Evolutionary conservation across 169 alveolate genomes (phyloP).

Genomic region (Plasmodium inui): DNA sequence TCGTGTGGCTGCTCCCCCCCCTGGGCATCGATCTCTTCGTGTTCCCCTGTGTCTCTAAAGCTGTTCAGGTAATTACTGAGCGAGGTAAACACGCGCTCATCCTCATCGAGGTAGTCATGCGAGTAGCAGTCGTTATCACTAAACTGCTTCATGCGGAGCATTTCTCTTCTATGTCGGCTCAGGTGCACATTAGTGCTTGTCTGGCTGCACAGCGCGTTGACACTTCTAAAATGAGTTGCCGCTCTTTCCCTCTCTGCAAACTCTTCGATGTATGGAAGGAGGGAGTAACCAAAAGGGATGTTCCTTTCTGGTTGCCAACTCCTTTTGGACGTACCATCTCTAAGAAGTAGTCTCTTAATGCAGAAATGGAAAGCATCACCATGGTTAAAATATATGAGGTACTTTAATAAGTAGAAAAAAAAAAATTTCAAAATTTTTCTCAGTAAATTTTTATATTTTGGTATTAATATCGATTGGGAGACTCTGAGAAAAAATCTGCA

Average conservation of each 20-base stretch:
- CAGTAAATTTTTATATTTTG: slow-evolving; percentile 31
- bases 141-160: background rate
- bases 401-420: slow-evolving; percentile 66
- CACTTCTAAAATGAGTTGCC: background rate
- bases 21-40: background rate
- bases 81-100: slow-evolving; percentile 26
- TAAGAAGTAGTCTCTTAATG: slow-evolving; percentile 27
- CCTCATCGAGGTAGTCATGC: slow-evolving; percentile 20
- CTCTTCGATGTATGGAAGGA: background rate
- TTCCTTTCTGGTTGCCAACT: background rate
- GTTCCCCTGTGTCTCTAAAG: background rate
- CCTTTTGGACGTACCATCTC: slow-evolving; percentile 2
- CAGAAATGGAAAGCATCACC: slow-evolving; percentile 50
- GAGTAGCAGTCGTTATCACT: background rate
- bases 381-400: slow-evolving; percentile 65
- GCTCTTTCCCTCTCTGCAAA: background rate
- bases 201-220: background rate
- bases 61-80: slow-evolving; percentile 22
- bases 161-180: background rate
- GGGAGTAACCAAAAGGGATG: background rate
- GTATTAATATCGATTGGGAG: slow-evolving; percentile 34
- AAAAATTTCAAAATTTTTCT: slow-evolving; percentile 5
- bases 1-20: background rate
- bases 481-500: slow-evolving; percentile 49
- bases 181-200: background rate